Evolutionary conservation across 1,284 basidiomycete genomes (phyloP), one percentile per base, ranked within the genome.

Genomic region (Golubevia pallescens): DNA sequence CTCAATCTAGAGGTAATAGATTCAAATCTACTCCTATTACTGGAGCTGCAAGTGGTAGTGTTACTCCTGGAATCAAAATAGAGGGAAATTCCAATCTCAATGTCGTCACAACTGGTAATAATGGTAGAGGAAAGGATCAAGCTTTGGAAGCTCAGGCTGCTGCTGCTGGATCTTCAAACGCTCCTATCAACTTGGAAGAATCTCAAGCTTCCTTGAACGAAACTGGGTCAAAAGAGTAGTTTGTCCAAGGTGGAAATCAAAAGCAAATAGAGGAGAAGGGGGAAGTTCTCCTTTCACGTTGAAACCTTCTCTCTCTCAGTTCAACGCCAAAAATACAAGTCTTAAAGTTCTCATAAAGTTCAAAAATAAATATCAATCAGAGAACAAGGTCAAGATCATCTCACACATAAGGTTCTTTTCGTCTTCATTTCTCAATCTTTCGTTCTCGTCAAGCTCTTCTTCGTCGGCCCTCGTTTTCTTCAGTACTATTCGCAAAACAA

Each of bases 1-100:
- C 23, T 13, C 55, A 57, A 34, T 34, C 55, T 57, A 34, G 55
- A 24, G 32, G 55, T 13, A 57, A 57, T n/a, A 57, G 55, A n/a
- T 57, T 57, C 55, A 57, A 57, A n/a, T 14, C 13, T 34, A 57
- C 32, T 57, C 55, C 55, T 13, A 13, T 57, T 16, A 34, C 10
- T 24, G 53, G 53, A 54, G 53, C 53, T 19, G 53, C 53, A 20
- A 48, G 42, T 48, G 42, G 42, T 13, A 48, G 16, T 48, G 42
- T 48, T 48, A 48, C 42, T 48, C 42, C 42, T 10, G 42, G 42
- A 48, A 48, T 48, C 42, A 48, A 28, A 28, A 28, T 28, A 28
- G 28, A 28, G 28, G 28, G 28, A 28, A 28, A 3, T 54, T 54
- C 53, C 53, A 54, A 2, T 23, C 21, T 54, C 53, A 3, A 20